These are phyloP conservation scores for Sindora glabra DNA, from an alignment of 306 rosid genomes.

Conservation along the genomic window DNA sequence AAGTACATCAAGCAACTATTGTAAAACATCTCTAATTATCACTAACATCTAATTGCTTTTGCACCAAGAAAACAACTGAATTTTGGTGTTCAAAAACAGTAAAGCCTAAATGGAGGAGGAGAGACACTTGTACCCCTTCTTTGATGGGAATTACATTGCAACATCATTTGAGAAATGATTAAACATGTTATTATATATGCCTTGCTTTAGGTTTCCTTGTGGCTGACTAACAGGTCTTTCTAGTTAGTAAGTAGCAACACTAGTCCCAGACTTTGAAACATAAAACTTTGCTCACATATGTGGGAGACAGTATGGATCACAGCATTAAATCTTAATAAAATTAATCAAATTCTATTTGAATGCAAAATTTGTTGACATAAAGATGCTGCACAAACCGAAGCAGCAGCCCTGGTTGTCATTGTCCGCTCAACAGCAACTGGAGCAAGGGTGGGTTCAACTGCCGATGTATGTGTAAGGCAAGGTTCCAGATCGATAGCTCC, in stretches of 20 bases:
- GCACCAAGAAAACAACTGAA: background rate
- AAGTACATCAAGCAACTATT: background rate
- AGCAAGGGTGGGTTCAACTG: slow-evolving; percentile 96
- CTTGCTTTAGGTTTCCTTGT: background rate
- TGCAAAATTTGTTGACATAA: background rate
- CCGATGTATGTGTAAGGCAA: slow-evolving; percentile 83
- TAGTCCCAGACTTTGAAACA: background rate
- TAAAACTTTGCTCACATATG: no score
- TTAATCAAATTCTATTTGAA: background rate
- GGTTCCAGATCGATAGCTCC: slow-evolving; percentile 95
- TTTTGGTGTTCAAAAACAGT: background rate
- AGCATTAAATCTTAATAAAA: background rate
- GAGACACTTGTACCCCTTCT: background rate
- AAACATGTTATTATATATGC: background rate
- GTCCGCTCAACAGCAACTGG: slow-evolving; percentile 86
- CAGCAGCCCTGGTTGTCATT: slow-evolving; percentile 94
- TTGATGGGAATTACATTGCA: background rate
- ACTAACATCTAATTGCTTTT: no score
- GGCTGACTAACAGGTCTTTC: background rate
- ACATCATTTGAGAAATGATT: background rate
- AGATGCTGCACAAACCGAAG: slow-evolving; percentile 62
- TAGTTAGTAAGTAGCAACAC: slow-evolving; percentile 1
- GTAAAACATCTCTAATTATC: background rate
- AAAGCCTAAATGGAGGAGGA: background rate
- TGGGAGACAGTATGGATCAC: no score